A percentile compares a stretch with the other conserved stretches of the same genome.
Conservation (phyloP, 1,139 yeast genomes). For the Pneumocystis murina region DNA sequence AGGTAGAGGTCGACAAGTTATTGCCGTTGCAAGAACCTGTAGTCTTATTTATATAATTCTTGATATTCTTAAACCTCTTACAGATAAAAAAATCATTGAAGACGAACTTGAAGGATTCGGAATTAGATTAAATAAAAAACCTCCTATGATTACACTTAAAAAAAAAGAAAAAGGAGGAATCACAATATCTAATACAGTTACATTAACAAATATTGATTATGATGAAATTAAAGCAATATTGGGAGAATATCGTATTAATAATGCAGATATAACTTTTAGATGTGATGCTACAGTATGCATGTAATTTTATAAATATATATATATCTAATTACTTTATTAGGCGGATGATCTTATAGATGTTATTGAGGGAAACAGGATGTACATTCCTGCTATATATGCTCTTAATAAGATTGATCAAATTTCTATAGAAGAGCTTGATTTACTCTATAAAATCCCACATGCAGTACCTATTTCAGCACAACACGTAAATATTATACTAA, state of each 20-base stretch:
- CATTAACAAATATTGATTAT: conserved; percentile 74
- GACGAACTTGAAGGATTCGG: conserved; percentile 95
- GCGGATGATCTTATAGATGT: conserved; percentile 24
- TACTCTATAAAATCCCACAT: conserved; percentile 79
- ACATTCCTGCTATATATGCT: conserved; percentile 88
- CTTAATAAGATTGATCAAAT: conserved; percentile 90
- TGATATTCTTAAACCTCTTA: conserved; percentile 91
- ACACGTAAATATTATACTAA: conserved; percentile 23
- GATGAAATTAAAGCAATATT: conserved; percentile 93
- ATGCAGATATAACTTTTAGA: conserved; percentile 92
- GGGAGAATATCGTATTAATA: conserved; percentile 84
- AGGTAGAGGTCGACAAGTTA: conserved; percentile 97
- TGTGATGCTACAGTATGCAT: conserved; percentile 92
- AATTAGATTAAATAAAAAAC: conserved; percentile 69
- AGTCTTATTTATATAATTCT: conserved; percentile 80
- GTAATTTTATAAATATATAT: conserved; percentile 19
- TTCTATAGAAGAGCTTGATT: conserved; percentile 80
- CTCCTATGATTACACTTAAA: conserved; percentile 81
- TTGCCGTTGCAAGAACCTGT: conserved; percentile 95
- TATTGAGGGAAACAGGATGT: conserved; percentile 81
- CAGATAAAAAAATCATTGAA: conserved; percentile 85
- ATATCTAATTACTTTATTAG: conserved; percentile 54
- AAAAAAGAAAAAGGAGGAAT: conserved; percentile 94
- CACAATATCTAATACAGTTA: conserved; percentile 82
- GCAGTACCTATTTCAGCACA: conserved; percentile 96